Conservation (phyloP, 2,329 filamentous ascomycete genomes). For the Stemphylium lycopersici region DNA sequence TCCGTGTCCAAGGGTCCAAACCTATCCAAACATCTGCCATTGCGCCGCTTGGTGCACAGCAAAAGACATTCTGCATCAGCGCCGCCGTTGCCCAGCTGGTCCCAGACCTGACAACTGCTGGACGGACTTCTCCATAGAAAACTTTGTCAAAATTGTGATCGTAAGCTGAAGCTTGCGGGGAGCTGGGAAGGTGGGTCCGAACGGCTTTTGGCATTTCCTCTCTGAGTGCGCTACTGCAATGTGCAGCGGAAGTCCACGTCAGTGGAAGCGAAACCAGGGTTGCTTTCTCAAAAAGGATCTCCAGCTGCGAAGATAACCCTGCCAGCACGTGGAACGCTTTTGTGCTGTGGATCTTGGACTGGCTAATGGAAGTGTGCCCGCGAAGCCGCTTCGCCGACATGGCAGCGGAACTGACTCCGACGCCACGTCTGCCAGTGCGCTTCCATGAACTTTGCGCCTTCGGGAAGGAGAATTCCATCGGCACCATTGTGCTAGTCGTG, state of each 20-base stretch:
- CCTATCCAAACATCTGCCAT: neutral
- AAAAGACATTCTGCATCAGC: constrained; percentile 3
- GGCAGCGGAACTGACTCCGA: constrained; percentile 19
- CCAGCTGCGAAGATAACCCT: constrained; percentile 40
- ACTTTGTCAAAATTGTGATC: constrained; percentile 38
- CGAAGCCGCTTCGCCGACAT: constrained; percentile 24
- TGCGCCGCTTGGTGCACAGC: neutral
- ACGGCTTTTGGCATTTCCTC: constrained; percentile 31
- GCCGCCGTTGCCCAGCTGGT: constrained; percentile 16
- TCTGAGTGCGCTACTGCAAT: constrained; percentile 42
- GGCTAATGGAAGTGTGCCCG: constrained; percentile 31
- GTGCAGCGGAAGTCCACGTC: constrained; percentile 45
- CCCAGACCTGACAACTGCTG: constrained; percentile 22
- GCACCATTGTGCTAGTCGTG: constrained; percentile 24
- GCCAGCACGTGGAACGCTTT: constrained; percentile 43
- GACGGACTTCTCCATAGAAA: constrained; percentile 36
- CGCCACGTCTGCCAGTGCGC: constrained; percentile 10
- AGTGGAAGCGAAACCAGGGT: constrained; percentile 47
- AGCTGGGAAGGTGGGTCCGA: constrained; percentile 44
- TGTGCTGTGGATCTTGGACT: constrained; percentile 30
- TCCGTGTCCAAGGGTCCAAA: constrained; percentile 10
- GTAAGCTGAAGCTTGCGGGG: constrained; percentile 45
- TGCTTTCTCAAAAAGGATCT: constrained; percentile 30
- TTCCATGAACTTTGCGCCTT: constrained; percentile 13
- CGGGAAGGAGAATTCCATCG: constrained; percentile 13